Percentiles rank a stretch among this genome's conserved stretches.
Evolutionary conservation across 176 grass and related monocot species (phyloP).

Genomic region (Pontederia crassipes): DNA sequence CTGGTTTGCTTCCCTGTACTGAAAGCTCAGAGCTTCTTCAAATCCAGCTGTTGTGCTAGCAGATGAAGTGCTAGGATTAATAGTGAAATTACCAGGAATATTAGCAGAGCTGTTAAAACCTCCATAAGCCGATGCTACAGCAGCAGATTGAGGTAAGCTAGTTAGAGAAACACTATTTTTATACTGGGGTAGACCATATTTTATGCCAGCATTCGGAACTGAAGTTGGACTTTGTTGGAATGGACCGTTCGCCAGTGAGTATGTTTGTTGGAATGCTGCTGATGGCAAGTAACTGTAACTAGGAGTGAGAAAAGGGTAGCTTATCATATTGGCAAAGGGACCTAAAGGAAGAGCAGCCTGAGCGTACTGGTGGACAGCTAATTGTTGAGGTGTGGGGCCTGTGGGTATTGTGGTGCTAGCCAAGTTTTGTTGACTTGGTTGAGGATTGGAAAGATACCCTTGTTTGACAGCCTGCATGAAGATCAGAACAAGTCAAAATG

Average conservation of each 20-base stretch:
- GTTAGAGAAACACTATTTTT: conserved; percentile 59
- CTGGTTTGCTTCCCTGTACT: conserved; percentile 77
- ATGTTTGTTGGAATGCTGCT: conserved; percentile 64
- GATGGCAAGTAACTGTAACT: conserved; percentile 77
- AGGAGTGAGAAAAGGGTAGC: conserved; percentile 76
- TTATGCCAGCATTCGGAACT: conserved; percentile 64
- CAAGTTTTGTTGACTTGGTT: conserved; percentile 50
- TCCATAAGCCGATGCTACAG: conserved; percentile 64
- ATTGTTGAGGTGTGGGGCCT: conserved; percentile 58
- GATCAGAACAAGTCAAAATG: background rate
- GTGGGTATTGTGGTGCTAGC: conserved; percentile 40
- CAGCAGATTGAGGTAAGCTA: conserved; percentile 55
- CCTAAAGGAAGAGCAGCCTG: conserved; percentile 60
- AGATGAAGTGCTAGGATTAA: conserved; percentile 52
- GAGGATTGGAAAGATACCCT: conserved; percentile 61
- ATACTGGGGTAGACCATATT: conserved; percentile 74
- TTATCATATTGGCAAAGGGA: conserved; percentile 71
- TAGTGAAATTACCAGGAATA: conserved; percentile 49
- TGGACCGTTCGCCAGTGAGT: conserved; percentile 49
- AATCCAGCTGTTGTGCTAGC: conserved; percentile 49
- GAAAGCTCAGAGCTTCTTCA: conserved; percentile 70
- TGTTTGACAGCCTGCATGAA: conserved; percentile 53
- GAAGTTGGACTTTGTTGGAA: conserved; percentile 69
- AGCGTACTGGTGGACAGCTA: conserved; percentile 75
- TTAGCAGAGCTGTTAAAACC: conserved; percentile 63